Evolutionary conservation across 129 eudicot species (phyloP).

Genomic region (Lactuca sativa): DNA sequence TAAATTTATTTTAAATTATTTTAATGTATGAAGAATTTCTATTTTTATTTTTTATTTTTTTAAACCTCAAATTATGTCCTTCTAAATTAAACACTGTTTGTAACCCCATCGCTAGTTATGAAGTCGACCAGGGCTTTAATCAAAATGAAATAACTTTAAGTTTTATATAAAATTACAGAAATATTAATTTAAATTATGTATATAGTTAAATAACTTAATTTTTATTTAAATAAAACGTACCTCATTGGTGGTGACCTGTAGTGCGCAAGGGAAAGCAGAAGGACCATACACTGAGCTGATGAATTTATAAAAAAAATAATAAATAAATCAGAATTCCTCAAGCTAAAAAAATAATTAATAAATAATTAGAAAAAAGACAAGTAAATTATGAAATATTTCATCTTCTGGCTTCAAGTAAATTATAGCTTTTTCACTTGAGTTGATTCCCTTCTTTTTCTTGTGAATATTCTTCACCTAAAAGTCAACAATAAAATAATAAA

Average conservation of each 20-base stretch:
- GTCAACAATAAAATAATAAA: slow-evolving; percentile 13
- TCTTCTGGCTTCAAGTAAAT: slow-evolving; percentile 76
- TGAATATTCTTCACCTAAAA: slow-evolving; percentile 51
- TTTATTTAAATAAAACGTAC: slow-evolving; percentile 31
- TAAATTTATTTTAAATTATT: too few relatives aligned
- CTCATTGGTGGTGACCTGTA: slow-evolving; percentile 63
- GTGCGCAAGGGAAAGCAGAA: slow-evolving; percentile 58
- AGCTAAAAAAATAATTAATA: background rate
- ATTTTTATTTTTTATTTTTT: too few relatives aligned
- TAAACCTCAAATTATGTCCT: too few relatives aligned
- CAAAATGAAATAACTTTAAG: background rate
- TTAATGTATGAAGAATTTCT: background rate
- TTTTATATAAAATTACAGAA: too few relatives aligned
- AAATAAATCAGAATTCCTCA: slow-evolving; percentile 9
- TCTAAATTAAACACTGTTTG: too few relatives aligned
- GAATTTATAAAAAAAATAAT: slow-evolving; percentile 3
- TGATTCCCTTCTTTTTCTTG: slow-evolving; percentile 36
- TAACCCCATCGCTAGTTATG: too few relatives aligned
- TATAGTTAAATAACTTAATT: too few relatives aligned
- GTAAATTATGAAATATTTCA: slow-evolving; percentile 74
- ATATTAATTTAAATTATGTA: too few relatives aligned
- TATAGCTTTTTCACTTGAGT: slow-evolving; percentile 55
- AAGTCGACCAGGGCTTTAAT: too few relatives aligned
- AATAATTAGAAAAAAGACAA: background rate
- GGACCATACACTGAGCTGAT: slow-evolving; percentile 81